phyloP scores from a whole-genome alignment of 257 asterid species.

The Solanum lycopersicoides region DNA sequence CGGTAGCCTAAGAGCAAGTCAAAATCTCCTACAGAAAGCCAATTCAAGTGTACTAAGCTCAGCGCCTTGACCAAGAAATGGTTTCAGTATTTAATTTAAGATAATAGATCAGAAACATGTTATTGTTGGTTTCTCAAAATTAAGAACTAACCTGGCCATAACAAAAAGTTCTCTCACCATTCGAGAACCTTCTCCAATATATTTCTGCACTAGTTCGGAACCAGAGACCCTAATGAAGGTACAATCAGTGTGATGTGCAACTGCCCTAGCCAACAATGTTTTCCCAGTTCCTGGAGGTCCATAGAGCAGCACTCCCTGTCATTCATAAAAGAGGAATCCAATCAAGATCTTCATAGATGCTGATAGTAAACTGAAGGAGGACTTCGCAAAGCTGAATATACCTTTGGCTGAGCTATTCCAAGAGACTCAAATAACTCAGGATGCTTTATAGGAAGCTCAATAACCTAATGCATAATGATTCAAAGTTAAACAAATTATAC shows the following conservation, averaged over 20 bases:
- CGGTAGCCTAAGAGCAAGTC: no score
- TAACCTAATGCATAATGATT: slow-evolving; percentile 26
- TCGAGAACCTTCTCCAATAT: slow-evolving; percentile 82
- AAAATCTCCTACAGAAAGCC: neutral
- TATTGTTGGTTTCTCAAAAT: neutral
- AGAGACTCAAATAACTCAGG: slow-evolving; percentile 73
- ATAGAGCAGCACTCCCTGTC: slow-evolving; percentile 60
- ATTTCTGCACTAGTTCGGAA: slow-evolving; percentile 67
- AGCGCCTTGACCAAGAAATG: neutral
- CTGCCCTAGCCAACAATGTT: slow-evolving; percentile 67
- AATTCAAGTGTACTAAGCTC: neutral
- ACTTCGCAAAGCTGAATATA: neutral
- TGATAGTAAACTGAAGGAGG: neutral
- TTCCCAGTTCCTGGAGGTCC: slow-evolving; percentile 82
- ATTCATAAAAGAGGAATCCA: neutral
- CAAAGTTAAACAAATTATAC: neutral
- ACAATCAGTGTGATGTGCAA: slow-evolving; percentile 71
- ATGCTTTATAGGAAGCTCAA: slow-evolving; percentile 71
- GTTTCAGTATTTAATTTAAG: neutral
- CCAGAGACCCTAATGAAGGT: slow-evolving; percentile 69
- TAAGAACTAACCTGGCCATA: slow-evolving; percentile 74
- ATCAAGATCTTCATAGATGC: neutral
- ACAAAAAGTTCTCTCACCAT: slow-evolving; percentile 97
- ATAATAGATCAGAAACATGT: neutral
- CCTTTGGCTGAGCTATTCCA: slow-evolving; percentile 87